Conservation (phyloP, 169 alveolate genomes). For the Plasmodium ovale region DNA sequence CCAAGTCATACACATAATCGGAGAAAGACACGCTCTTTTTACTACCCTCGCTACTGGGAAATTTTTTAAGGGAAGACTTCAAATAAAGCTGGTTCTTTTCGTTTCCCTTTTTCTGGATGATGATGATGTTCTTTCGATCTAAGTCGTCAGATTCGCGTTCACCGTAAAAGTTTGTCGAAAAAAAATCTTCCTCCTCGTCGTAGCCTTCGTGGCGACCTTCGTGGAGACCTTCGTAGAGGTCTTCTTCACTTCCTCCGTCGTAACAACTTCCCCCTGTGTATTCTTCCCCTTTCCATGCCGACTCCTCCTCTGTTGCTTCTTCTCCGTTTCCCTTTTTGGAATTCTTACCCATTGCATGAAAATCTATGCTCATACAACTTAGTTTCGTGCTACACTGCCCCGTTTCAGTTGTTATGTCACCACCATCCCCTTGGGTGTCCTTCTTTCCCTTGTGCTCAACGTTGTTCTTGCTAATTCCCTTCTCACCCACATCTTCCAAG, state of each 20-base stretch:
- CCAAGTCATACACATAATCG: constrained; percentile 48
- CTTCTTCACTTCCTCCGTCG: too few relatives aligned
- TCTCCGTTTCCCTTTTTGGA: too few relatives aligned
- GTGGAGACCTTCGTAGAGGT: too few relatives aligned
- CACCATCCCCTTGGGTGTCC: neutral
- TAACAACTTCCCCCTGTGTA: too few relatives aligned
- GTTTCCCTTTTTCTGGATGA: constrained; percentile 8
- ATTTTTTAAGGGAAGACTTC: constrained; percentile 57
- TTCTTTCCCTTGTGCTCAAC: neutral
- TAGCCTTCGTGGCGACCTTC: neutral
- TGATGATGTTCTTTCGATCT: neutral
- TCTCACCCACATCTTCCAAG: neutral
- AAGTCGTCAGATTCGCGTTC: neutral
- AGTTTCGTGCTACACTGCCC: too few relatives aligned
- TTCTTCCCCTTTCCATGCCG: too few relatives aligned
- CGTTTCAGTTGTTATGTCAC: neutral
- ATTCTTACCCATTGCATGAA: too few relatives aligned
- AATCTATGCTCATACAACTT: too few relatives aligned
- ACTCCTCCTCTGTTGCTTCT: too few relatives aligned
- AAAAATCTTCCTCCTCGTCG: constrained; percentile 11
- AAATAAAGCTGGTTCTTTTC: constrained; percentile 2
- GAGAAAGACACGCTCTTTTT: constrained; percentile 63
- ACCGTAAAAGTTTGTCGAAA: constrained; percentile 26
- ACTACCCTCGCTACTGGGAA: constrained; percentile 6
- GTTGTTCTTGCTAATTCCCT: neutral